Evolutionary conservation across 768 basidiomycete species (phyloP).

Genomic region (Agaricus blazei): DNA sequence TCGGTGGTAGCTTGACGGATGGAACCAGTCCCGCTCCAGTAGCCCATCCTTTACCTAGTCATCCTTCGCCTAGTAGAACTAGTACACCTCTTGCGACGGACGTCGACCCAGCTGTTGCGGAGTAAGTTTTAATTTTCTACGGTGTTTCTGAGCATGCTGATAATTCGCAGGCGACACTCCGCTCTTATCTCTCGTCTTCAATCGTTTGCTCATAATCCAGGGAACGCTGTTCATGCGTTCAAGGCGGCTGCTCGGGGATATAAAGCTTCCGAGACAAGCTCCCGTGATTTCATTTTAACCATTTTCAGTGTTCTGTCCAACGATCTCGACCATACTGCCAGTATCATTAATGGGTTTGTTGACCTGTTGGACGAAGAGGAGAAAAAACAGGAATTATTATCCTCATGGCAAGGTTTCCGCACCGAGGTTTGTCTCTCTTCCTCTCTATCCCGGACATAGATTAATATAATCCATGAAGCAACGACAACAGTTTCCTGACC

Average conservation of each 20-base stretch:
- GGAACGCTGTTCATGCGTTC: slow-evolving; percentile 53
- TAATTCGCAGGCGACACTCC: slow-evolving; percentile 52
- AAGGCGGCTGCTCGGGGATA: slow-evolving; percentile 79
- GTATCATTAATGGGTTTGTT: slow-evolving; percentile 66
- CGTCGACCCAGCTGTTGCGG: slow-evolving; percentile 46
- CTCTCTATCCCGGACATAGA: background rate
- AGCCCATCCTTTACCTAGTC: slow-evolving; percentile 12
- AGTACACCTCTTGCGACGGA: slow-evolving; percentile 32
- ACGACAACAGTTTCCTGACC: slow-evolving; percentile 81
- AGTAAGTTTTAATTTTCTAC: slow-evolving; percentile 35
- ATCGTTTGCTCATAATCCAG: slow-evolving; percentile 50
- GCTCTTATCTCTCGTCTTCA: slow-evolving; percentile 63
- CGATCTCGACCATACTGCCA: slow-evolving; percentile 65
- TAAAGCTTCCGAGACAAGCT: slow-evolving; percentile 67
- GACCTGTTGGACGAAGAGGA: slow-evolving; percentile 81
- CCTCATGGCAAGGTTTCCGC: slow-evolving; percentile 80
- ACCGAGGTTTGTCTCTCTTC: slow-evolving; percentile 52
- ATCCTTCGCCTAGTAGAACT: slow-evolving; percentile 25
- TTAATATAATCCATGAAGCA: slow-evolving; percentile 41
- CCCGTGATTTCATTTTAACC: slow-evolving; percentile 82
- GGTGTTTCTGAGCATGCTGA: background rate
- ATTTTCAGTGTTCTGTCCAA: slow-evolving; percentile 64
- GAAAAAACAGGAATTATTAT: slow-evolving; percentile 70
- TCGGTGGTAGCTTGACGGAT: slow-evolving; percentile 54
- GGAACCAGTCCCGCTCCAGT: slow-evolving; percentile 1